phyloP scores from a whole-genome alignment of 2,329 filamentous ascomycete species.

The Colletotrichum spaethianum region DNA sequence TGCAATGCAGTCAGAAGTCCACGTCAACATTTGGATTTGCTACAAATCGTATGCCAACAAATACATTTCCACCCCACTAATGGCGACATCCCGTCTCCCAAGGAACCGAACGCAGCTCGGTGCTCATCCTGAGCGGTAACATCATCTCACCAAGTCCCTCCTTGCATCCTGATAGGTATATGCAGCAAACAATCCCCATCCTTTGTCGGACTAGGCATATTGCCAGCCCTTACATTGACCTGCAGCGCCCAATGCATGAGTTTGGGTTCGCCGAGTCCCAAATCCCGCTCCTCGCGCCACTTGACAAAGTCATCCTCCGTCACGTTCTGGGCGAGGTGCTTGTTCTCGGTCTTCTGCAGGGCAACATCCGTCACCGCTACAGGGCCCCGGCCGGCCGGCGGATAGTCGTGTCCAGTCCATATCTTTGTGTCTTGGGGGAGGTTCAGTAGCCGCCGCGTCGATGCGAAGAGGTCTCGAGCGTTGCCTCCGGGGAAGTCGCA shows the following conservation, averaged over 20 bases:
- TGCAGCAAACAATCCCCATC: conserved; percentile 53
- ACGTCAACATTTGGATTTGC: too few species aligned
- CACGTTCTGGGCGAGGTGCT: conserved; percentile 61
- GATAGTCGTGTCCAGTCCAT: conserved; percentile 71
- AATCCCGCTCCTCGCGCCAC: conserved; percentile 60
- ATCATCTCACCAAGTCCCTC: conserved; percentile 66
- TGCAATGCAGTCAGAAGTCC: not conserved
- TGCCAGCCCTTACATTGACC: conserved; percentile 66
- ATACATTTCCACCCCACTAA: not conserved
- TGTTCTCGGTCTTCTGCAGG: conserved; percentile 62
- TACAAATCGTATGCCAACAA: too few species aligned
- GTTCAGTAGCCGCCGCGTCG: conserved; percentile 57
- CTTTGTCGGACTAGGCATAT: conserved; percentile 53
- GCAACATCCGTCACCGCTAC: conserved; percentile 60
- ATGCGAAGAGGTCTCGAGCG: conserved; percentile 59
- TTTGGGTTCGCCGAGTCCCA: conserved; percentile 57
- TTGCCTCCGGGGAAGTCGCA: conserved; percentile 67
- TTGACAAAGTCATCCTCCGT: conserved; percentile 60
- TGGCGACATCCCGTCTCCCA: not conserved
- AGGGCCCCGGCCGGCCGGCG: conserved; percentile 51
- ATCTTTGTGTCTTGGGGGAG: conserved; percentile 61
- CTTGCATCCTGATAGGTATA: conserved; percentile 51
- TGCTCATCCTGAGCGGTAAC: not conserved
- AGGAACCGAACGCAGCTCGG: not conserved
- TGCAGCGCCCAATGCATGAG: conserved; percentile 67